Conservation (phyloP, 2,329 filamentous ascomycete species). For the Hypoxylon sp. region DNA sequence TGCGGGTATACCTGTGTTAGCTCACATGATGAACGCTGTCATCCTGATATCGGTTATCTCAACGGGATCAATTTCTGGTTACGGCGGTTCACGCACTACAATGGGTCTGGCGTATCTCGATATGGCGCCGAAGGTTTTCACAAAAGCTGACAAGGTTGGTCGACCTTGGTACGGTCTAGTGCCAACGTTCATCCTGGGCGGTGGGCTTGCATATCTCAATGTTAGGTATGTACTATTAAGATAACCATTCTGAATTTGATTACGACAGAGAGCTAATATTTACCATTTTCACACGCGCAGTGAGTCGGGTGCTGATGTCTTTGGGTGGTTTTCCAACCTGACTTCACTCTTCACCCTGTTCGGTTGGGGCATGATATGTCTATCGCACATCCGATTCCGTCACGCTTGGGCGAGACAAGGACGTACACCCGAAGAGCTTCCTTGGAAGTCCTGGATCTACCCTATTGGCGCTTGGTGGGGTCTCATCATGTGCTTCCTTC, state of each 20-base stretch:
- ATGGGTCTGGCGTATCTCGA: constrained; percentile 61
- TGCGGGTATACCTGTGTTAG: constrained; percentile 57
- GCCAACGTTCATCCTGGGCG: constrained; percentile 66
- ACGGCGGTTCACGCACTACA: constrained; percentile 61
- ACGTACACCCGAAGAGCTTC: constrained; percentile 55
- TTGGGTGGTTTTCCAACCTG: constrained; percentile 64
- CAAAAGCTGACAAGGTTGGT: constrained; percentile 55
- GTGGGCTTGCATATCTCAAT: constrained; percentile 61
- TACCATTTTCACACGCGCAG: constrained; percentile 16
- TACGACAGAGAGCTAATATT: too few species aligned
- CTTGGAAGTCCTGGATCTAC: constrained; percentile 62
- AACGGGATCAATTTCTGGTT: constrained; percentile 61
- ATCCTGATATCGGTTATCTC: constrained; percentile 64
- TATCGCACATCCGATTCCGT: constrained; percentile 61
- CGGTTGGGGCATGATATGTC: constrained; percentile 61
- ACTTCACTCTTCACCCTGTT: constrained; percentile 62
- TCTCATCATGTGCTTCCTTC: constrained; percentile 60
- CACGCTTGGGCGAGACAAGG: constrained; percentile 60
- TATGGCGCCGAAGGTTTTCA: constrained; percentile 59
- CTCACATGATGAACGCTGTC: constrained; percentile 65
- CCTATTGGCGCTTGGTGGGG: constrained; percentile 62
- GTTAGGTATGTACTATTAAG: constrained; percentile 41
- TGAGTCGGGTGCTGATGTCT: constrained; percentile 60
- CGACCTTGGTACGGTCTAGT: constrained; percentile 60
- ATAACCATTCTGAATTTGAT: too few species aligned